Evolutionary conservation across 805 yeast genomes (phyloP).

Genomic region (Lipomyces chichibuensis): DNA sequence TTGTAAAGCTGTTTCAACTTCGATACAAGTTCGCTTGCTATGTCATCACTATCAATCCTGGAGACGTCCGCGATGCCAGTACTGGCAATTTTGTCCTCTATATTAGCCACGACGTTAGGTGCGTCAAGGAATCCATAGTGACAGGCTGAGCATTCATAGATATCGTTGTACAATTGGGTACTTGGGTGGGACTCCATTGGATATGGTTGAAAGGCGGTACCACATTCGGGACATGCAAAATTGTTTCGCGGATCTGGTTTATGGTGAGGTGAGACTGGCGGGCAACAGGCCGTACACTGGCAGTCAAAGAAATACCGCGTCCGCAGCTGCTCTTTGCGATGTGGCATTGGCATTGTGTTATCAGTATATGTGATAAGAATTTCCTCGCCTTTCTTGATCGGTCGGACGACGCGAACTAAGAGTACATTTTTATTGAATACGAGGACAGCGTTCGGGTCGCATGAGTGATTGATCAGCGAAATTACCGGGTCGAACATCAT

Average conservation of each 20-base stretch:
- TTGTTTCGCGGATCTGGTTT: conserved; percentile 8
- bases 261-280: neutral
- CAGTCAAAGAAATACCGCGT: conserved; percentile 25
- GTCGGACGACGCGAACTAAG: conserved; percentile 11
- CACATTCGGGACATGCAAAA: conserved; percentile 21
- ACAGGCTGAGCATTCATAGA: conserved; percentile 17
- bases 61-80: neutral
- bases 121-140: conserved; percentile 2
- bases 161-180: neutral
- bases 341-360: conserved; percentile 13
- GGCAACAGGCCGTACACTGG: conserved; percentile 18
- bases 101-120: conserved; percentile 7
- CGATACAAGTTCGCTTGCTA: neutral
- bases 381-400: conserved; percentile 25
- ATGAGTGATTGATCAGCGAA: conserved; percentile 33
- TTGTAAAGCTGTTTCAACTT: neutral
- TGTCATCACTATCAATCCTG: neutral
- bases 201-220: conserved; percentile 13
- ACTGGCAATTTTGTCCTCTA: neutral
- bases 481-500: conserved; percentile 27
- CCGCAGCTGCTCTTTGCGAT: conserved; percentile 9
- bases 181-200: neutral
- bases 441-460: conserved; percentile 29
- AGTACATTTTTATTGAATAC: conserved; percentile 14
- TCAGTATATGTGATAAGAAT: conserved; percentile 31